Base-by-base conservation (phyloP, 169 alveolate genomes). In the Perkinsus marinus region DNA sequence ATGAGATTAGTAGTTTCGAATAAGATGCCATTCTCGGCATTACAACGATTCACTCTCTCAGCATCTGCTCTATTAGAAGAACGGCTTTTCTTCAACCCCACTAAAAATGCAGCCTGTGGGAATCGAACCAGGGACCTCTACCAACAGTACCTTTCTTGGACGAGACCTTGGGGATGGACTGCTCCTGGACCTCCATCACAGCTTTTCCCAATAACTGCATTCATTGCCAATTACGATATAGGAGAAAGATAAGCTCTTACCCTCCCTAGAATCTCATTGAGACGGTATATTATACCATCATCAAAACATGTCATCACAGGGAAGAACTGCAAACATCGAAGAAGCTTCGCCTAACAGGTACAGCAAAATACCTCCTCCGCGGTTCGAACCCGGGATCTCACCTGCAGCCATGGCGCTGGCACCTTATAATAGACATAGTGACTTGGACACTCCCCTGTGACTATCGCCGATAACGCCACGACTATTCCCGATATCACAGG, bases 1-100 rank as follows among this genome's bases (percentile, higher is more conserved):
- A 96, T 93, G n/a, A 97, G 93, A 91, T 95, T 96, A 19, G 96
- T 93, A n/a, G 97, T 97, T 94, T 97, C 98, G 93, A 97, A 96
- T 39, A 97, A 93, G 37, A 97, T 96, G 17, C 97, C 95, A 91
- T 97, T 97, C 91, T 96, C 98, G 26, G 97, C 96, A 92, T 97
- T 96, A 91, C 95, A 96, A 93, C 96, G 95, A 92, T 97, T 97
- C 22, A 97, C 95, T 89, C 96, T 94, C 90, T 94, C 96, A 30
- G 96, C 95, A n/a, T 95, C 98, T 47, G 96, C 97, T 10, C 96
- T 96, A 39, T 93, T 39, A 39, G 43, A 57, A 39, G 79, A 68
- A 5, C 91, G 91, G 7, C 69, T 39, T 26, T 39, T 90, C 39
- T 57, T 57, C 3, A 57, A 30, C 79, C 37, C 37, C 7, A 13